Conservation (phyloP, 208 protist species). For the Trypanosoma congolense region DNA sequence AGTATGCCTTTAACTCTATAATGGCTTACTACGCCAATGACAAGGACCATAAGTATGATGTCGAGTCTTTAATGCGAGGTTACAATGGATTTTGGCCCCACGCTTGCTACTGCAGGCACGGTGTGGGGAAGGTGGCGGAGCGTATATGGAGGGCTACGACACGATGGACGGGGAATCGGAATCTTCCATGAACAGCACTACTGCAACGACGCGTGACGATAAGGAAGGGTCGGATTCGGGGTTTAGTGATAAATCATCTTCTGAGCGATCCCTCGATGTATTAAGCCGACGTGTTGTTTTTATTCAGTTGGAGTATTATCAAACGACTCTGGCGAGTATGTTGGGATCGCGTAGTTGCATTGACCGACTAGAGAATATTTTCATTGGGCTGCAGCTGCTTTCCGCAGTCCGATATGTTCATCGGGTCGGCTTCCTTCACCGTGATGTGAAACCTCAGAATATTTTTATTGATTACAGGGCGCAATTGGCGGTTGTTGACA, state of each 20-base stretch:
- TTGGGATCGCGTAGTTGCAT: conserved; percentile 39
- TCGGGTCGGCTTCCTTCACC: conserved; percentile 55
- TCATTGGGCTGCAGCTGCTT: conserved; percentile 68
- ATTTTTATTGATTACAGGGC: conserved; percentile 79
- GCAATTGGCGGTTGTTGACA: conserved; percentile 26
- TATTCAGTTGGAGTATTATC: conserved; percentile 85
- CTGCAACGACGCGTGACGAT: background rate
- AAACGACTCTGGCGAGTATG: conserved; percentile 63
- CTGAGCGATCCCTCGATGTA: conserved; percentile 14
- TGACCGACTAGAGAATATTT: conserved; percentile 69
- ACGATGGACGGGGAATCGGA: conserved; percentile 5
- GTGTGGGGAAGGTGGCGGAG: background rate
- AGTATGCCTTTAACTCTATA: background rate
- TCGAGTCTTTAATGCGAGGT: background rate
- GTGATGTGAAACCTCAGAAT: conserved; percentile 85
- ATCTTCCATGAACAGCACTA: background rate
- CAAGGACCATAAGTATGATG: background rate
- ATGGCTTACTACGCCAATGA: background rate
- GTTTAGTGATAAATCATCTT: background rate
- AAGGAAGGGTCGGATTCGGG: conserved; percentile 12
- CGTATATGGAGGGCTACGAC: conserved; percentile 23
- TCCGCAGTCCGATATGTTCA: conserved; percentile 69
- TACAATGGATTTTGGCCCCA: background rate
- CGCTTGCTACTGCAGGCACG: background rate
- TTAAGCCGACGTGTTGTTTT: conserved; percentile 64